Evolutionary conservation across 2,329 filamentous ascomycete genomes (phyloP), one percentile per base, ranked within the genome.

Genomic region (Verticillium klebahnii): DNA sequence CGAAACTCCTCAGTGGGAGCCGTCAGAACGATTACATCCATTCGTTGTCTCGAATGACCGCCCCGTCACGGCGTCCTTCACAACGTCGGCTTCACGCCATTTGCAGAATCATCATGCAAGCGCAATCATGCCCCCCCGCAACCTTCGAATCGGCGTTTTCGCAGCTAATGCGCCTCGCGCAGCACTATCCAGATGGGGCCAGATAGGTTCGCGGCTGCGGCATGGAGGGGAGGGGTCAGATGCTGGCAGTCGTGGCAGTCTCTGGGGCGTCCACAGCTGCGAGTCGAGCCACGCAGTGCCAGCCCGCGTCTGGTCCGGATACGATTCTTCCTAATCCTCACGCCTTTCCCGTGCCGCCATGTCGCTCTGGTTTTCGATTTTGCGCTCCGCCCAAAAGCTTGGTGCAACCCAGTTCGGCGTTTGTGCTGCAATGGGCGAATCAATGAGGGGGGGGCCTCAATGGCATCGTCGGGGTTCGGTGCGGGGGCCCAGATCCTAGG

Each of bases 231-330:
- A 50, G 62, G 56, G 56, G 59, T 29, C 62, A 31, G 64, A 65
- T 56, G 57, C 58, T 52, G 45, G 45, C 45, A 60, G 64, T 77
- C 74, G 74, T 77, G 75, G 75, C 75, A 76, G 63, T 67, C 65
- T 67, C 71, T 74, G 69, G 73, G 67, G 67, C 71, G 71, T 66
- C 66, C 60, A 66, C 64, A 58, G 45, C 63, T 19, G 8, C 45
- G 11, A 52, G 45, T 52, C 45, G 45, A 25, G 45, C 45, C 19
- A 52, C n/a, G 17, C n/a, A 52, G 45, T 19, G 29, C 17, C 19
- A 52, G 45, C 45, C 9, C 34, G 8, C 19, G 19, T 52, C 19
- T 52, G 45, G 45, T 25, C 11, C n/a, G 19, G 9, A 52, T 23
- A 52, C 45, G 45, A 52, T 52, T 23, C 29, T 11, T n/a, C 45